Evolutionary conservation across 1,284 basidiomycete genomes (phyloP), one percentile per base, ranked within the genome.

Genomic region (Takashimella koratensis): DNA sequence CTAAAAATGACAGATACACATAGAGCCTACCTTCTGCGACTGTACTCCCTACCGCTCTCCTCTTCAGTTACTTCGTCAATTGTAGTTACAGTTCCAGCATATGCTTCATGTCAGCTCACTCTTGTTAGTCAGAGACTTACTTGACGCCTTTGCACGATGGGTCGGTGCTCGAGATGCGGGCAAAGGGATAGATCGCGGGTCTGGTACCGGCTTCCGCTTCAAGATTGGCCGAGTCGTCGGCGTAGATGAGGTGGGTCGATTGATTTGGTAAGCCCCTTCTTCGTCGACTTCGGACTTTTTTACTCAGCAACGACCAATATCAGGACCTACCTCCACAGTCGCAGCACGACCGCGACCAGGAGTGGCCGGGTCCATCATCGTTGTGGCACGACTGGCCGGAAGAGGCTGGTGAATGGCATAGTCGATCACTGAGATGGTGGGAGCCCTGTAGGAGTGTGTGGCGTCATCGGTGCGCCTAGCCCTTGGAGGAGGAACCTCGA

Each of bases 1-100:
- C 42, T n/a, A 43, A 10, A n/a, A n/a, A n/a, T n/a, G 42, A 6
- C 6, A 43, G 10, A 43, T 22, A 10, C 42, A 22, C 21, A 43
- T 43, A 22, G 42, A 43, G 11, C 19, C 19, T 22, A 36, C 16
- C 16, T 36, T 36, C 30, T 36, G 30, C 44, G n/a, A 10, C 12
- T 47, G 19, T 54, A 56, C 43, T 66, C 67, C 25, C 51, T 52
- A 2, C 59, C 61, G 45, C 64, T 65, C 50, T 70, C 68, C 42
- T 68, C 65, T 52, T 70, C 68, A 2, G 68, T 70, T 22, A 70
- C 59, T 30, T 70, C 68, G 20, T 70, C 68, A 12, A 70, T 70
- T 3, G 68, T 68, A n/a, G 60, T 49, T 23, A 68, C 65, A 6
- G 66, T 66, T 10, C 60, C 54, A 0, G 68, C 68, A 43, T 70